Conservation (phyloP, 1,284 basidiomycete species). For the Exobasidium rhododendri region DNA sequence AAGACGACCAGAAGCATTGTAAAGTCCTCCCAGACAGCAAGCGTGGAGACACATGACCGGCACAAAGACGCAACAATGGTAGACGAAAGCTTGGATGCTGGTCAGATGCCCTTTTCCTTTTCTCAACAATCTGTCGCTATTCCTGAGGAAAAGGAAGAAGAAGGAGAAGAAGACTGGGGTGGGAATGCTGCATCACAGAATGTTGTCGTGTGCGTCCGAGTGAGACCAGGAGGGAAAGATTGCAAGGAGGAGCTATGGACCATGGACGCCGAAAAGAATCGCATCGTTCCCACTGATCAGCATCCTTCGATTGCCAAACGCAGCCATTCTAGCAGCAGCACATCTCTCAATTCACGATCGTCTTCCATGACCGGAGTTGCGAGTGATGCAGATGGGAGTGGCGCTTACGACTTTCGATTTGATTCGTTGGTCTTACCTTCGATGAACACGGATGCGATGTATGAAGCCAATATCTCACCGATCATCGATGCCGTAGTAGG, state of each 20-base stretch:
- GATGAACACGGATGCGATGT: constrained; percentile 47
- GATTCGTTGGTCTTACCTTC: constrained; percentile 37
- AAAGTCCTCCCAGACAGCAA: not conserved
- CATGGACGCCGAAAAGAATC: constrained; percentile 28
- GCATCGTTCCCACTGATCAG: constrained; percentile 44
- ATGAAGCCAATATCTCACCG: constrained; percentile 58
- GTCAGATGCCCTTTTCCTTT: not conserved
- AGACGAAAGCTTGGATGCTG: too few relatives aligned
- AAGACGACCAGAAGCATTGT: not conserved
- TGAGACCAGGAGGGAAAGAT: constrained; percentile 26
- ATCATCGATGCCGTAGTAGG: constrained; percentile 78
- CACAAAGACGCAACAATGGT: too few relatives aligned
- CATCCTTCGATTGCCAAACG: constrained; percentile 50
- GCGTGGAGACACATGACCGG: too few relatives aligned
- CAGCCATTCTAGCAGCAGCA: constrained; percentile 28
- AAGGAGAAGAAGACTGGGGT: constrained; percentile 2
- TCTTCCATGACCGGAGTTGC: constrained; percentile 17
- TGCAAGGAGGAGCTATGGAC: constrained; percentile 27
- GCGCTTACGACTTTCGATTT: constrained; percentile 48
- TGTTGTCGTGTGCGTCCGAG: constrained; percentile 51
- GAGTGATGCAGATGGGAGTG: constrained; percentile 16
- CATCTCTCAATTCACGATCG: not conserved
- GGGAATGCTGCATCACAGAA: constrained; percentile 31
- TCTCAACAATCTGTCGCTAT: not conserved
- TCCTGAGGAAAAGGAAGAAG: constrained; percentile 5